Base-by-base conservation (phyloP, 2,329 filamentous ascomycete species). In the Colletotrichum chrysophilum region DNA sequence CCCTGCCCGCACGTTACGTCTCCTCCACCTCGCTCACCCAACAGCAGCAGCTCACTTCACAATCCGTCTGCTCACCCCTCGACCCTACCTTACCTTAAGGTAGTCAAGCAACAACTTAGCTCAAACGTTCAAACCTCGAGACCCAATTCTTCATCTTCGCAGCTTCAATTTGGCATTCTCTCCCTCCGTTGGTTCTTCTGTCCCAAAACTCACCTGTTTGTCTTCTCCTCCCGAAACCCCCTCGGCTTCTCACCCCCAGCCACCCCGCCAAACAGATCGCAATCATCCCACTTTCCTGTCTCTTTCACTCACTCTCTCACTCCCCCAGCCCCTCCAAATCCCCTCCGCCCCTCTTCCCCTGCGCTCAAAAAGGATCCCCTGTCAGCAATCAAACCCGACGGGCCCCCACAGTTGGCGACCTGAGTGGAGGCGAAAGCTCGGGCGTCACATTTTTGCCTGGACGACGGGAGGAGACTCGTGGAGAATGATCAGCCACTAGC, bases 401-500 rank as follows among this genome's bases (percentile, higher is more conserved):
- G 56, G 38, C 56, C 70, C 73, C 62, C 69, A 64, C 62, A 75
- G 68, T 36, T 28, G 14, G n/a, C 43, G 1, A 52, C 43, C 38
- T 52, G 13, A 62, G 71, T 61, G 60, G 67, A 38, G 48, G n/a
- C 13, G 28, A 13, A 56, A 58, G 66, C 71, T 71, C 67, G 61
- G 68, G 71, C 71, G 71, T 55, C 64, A 52, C 62, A 52, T 21
- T 68, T 73, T 68, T 75, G 73, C 70, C 73, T 75, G 73, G 73
- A 60, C 43, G 70, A 75, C 73, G 70, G 73, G 73, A 75, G 73
- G 73, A 73, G 30, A 64, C 34, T 28, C 34, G 34, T 60, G 71
- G 48, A 52, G 71, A 70, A 64, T 72, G 73, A 75, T 73, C 73
- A 73, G 38, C 73, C 73, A 64, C 69, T 73, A 73, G 70, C 64